phyloP scores from a whole-genome alignment of 2,329 filamentous ascomycete species.

The Aspergillus pseudonomiae region DNA sequence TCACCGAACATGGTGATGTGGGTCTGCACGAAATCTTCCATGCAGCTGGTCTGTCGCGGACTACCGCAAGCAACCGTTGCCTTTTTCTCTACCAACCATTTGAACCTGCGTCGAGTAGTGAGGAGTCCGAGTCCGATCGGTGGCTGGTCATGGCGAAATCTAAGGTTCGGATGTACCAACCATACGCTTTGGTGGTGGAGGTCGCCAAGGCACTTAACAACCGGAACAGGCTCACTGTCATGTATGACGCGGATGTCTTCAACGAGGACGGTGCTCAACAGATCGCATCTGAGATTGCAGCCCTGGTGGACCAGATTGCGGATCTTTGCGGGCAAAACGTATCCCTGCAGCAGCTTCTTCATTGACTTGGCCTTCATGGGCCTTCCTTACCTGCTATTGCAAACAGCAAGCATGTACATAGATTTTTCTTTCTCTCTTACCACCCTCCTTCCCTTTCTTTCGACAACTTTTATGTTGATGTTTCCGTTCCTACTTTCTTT shows the following conservation, averaged over 20 bases:
- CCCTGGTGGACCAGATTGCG: not conserved
- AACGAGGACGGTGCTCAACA: not conserved
- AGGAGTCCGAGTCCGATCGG: not conserved
- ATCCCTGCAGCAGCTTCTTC: not conserved
- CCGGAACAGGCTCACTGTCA: not conserved
- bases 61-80: not conserved
- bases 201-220: not conserved
- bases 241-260: not conserved
- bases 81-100: conserved; percentile 10
- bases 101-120: conserved; percentile 1
- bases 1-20: conserved; percentile 7
- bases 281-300: not conserved
- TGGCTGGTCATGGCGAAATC: conserved; percentile 5
- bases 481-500: not conserved
- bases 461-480: not conserved
- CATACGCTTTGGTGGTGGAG: not conserved
- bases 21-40: conserved; percentile 4
- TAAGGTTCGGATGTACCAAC: not conserved
- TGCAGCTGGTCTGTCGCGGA: not conserved
- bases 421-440: not conserved
- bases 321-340: not conserved
- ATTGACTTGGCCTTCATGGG: not conserved
- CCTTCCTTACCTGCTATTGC: not conserved
- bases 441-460: not conserved
- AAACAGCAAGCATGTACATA: not conserved